These are phyloP conservation scores for Ophiostoma pallidulum DNA, from an alignment of 2,329 filamentous ascomycete species.

Conservation along the genomic window DNA sequence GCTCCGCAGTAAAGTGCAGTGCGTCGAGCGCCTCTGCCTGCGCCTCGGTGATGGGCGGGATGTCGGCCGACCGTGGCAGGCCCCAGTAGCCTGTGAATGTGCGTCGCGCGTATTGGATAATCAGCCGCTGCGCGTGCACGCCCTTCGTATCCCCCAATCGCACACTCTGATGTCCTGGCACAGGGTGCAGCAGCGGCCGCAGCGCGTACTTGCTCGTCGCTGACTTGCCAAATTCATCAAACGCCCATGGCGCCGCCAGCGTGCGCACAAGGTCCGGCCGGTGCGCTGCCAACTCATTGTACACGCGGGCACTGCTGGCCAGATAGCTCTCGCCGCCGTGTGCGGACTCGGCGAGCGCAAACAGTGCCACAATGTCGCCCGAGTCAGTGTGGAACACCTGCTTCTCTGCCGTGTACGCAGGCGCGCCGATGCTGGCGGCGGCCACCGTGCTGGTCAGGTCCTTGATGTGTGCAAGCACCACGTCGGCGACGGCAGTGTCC, in stretches of 20 bases:
- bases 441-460: slow-evolving; percentile 38
- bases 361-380: slow-evolving; percentile 50
- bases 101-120: slow-evolving; percentile 52
- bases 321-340: slow-evolving; percentile 49
- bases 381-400: slow-evolving; percentile 54
- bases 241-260: slow-evolving; percentile 41
- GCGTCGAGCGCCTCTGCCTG: slow-evolving; percentile 45
- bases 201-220: slow-evolving; percentile 34
- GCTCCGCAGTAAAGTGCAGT: slow-evolving; percentile 40
- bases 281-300: slow-evolving; percentile 51
- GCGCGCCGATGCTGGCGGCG: slow-evolving; percentile 39
- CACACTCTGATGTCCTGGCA: too few relatives aligned
- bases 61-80: slow-evolving; percentile 40
- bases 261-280: slow-evolving; percentile 51
- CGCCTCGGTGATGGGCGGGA: slow-evolving; percentile 47
- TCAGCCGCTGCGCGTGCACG: slow-evolving; percentile 39
- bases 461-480: slow-evolving; percentile 52
- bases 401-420: slow-evolving; percentile 51
- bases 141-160: slow-evolving; percentile 26
- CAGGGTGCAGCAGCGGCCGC: slow-evolving; percentile 47
- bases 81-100: slow-evolving; percentile 48
- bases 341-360: slow-evolving; percentile 42
- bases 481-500: too few relatives aligned
- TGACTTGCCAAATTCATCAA: slow-evolving; percentile 43
- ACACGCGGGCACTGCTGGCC: slow-evolving; percentile 49